Evolutionary conservation across 176 grass and related monocot genomes (phyloP).

Genomic region (Neostapfia colusana): DNA sequence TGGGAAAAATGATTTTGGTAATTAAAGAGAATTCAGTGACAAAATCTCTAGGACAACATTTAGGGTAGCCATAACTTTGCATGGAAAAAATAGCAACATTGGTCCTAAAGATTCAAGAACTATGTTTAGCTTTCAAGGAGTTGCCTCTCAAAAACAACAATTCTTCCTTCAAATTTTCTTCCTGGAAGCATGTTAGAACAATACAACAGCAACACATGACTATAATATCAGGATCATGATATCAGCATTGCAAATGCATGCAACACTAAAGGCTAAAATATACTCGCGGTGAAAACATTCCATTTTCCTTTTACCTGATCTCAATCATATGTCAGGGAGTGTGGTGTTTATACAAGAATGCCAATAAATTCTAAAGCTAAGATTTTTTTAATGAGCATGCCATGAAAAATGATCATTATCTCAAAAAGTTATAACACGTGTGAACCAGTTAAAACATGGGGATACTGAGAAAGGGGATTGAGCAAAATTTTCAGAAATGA

Average conservation of each 20-base stretch:
- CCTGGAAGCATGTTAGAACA: background rate
- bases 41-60: background rate
- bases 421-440: background rate
- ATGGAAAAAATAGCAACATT: background rate
- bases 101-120: background rate
- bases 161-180: background rate
- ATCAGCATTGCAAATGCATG: background rate
- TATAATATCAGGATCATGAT: background rate
- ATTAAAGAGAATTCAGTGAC: conserved; percentile 5
- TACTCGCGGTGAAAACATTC: background rate
- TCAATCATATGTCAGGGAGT: background rate
- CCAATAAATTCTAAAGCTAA: background rate
- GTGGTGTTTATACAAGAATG: background rate
- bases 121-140: conserved; percentile 9
- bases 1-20: background rate
- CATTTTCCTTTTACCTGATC: background rate
- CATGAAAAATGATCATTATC: conserved; percentile 10
- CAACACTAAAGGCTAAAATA: background rate
- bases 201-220: conserved; percentile 11
- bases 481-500: conserved; percentile 5
- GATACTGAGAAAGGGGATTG: background rate
- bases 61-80: background rate
- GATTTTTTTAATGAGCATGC: background rate
- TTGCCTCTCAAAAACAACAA: background rate
- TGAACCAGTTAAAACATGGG: conserved; percentile 4